Evolutionary conservation across 2,329 filamentous ascomycete species (phyloP), one percentile per base, ranked within the genome.

Genomic region (Cladosporium phlei): DNA sequence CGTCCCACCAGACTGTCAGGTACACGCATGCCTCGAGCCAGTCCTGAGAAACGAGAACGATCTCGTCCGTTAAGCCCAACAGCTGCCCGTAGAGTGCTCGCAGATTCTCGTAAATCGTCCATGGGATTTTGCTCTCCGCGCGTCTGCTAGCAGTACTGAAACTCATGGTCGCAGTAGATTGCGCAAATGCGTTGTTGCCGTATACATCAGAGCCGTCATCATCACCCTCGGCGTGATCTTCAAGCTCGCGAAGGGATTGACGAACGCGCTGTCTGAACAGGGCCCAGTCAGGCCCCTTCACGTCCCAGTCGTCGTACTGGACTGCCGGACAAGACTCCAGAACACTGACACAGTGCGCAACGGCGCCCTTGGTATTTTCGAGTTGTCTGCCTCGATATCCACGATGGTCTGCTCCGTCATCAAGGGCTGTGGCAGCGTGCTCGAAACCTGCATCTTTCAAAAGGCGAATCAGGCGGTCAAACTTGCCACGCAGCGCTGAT

Each of bases 1-100:
- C 88, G 61, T 95, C 85, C 89, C 90, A 95, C 91, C 91, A 97
- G 5, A 86, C 83, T 24, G 90, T 83, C 39, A 97, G 71, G 2
- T 84, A 86, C 50, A 96, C 70, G 0, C 84, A 86, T 0, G 88
- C 90, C 69, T 97, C 91, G 42, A 91, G 82, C 91, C 91, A 97
- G 66, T 96, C 90, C 59, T 91, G 83, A 1, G 89, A 80, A 34
- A 82, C 80, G 37, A 82, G 78, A 51, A 94, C 72, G 43, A 96
- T 87, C 16, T 88, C 82, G 27, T 83, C 78, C 8, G 81, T 75
- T 53, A 85, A 80, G 27, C 91, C 90, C 4, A 93, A 76, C 2
- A 94, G 70, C 50, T 95, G 83, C 25, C 83, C 83, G 63, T 95
- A 96, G 5, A 96, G 69, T 10, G 81, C 82, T 55, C 85, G 80